Evolutionary conservation across 2,329 filamentous ascomycete genomes (phyloP).

Genomic region (Microdochium nivale): DNA sequence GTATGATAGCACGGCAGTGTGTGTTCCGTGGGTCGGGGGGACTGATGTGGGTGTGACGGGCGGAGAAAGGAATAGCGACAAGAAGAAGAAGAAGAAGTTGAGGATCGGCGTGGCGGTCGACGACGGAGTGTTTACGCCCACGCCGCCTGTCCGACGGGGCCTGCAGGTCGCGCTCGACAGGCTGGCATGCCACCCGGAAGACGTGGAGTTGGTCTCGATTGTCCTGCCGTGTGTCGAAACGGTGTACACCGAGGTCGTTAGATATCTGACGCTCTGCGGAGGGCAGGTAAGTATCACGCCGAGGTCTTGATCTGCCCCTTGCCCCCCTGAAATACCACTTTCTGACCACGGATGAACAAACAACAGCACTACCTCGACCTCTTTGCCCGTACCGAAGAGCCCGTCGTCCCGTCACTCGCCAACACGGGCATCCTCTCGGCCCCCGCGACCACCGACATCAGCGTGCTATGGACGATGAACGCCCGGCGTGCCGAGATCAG

Average conservation of each 20-base stretch:
- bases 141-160: constrained; percentile 34
- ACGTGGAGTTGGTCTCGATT: constrained; percentile 47
- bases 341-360: constrained; percentile 8
- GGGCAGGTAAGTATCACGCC: constrained; percentile 7
- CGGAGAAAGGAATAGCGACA: background rate
- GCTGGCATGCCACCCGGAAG: constrained; percentile 16
- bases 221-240: constrained; percentile 36
- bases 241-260: constrained; percentile 38
- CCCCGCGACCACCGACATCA: constrained; percentile 7
- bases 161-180: constrained; percentile 27
- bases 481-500: constrained; percentile 13
- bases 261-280: constrained; percentile 8
- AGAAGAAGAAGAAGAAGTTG: constrained; percentile 5
- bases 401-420: constrained; percentile 37
- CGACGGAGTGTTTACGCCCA: constrained; percentile 37
- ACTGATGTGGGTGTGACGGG: background rate
- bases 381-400: constrained; percentile 38
- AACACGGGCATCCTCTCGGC: constrained; percentile 17
- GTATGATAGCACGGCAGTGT: constrained; percentile 22
- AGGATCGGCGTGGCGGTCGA: constrained; percentile 32
- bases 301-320: background rate
- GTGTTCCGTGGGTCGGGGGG: constrained; percentile 22
- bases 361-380: constrained; percentile 35
- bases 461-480: constrained; percentile 15
- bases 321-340: background rate